These are phyloP conservation scores for Mimosa pudica DNA, from an alignment of 306 rosid genomes.

Conservation along the genomic window DNA sequence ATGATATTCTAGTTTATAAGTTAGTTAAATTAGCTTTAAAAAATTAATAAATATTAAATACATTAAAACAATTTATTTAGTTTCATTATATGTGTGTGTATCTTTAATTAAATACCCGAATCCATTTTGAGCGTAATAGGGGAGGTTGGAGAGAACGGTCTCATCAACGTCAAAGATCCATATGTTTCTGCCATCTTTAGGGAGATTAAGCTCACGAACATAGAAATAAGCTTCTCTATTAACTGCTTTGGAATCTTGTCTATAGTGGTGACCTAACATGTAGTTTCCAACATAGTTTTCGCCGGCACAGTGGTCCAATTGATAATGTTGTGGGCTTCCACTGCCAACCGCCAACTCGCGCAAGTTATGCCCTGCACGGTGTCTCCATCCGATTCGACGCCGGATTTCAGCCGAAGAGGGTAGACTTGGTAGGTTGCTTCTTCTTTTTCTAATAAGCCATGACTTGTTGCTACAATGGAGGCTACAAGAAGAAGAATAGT, in stretches of 20 bases:
- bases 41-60: too few relatives aligned
- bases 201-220: slow-evolving; percentile 28
- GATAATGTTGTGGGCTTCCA: slow-evolving; percentile 52
- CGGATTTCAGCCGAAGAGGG: slow-evolving; percentile 42
- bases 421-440: not conserved
- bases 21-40: too few relatives aligned
- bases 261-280: slow-evolving; percentile 41
- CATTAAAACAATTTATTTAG: too few relatives aligned
- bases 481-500: not conserved
- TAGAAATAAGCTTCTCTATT: slow-evolving; percentile 31
- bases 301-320: slow-evolving; percentile 44
- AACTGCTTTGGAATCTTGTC: slow-evolving; percentile 48
- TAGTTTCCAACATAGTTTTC: slow-evolving; percentile 51
- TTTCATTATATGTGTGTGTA: too few relatives aligned
- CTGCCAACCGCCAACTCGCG: slow-evolving; percentile 62
- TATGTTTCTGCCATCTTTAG: slow-evolving; percentile 27
- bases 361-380: slow-evolving; percentile 35
- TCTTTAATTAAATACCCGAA: too few relatives aligned
- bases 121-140: slow-evolving; percentile 34
- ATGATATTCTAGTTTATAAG: too few relatives aligned
- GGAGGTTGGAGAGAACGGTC: slow-evolving; percentile 60
- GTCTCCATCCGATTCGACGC: not conserved
- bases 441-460: not conserved
- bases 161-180: slow-evolving; percentile 61
- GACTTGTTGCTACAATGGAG: not conserved